These are phyloP conservation scores for Saprolegnia diclina DNA, from an alignment of 352 stramenopile genomes.

Conservation along the genomic window DNA sequence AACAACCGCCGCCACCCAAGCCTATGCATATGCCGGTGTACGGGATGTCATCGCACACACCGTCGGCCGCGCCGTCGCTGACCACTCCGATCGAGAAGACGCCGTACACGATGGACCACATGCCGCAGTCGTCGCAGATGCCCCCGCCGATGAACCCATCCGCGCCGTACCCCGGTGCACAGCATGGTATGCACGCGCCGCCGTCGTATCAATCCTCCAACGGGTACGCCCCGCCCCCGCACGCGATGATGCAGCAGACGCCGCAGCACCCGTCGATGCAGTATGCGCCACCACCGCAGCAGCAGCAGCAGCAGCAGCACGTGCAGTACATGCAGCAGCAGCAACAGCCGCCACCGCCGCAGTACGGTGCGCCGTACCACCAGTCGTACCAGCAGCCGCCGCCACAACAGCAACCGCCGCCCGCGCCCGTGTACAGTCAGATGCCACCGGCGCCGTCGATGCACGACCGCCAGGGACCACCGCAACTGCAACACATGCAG, in stretches of 20 bases:
- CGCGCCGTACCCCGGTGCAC: neutral
- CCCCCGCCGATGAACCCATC: neutral
- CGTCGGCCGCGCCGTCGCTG: neutral
- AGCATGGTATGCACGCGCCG: slow-evolving; percentile 3
- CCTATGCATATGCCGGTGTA: neutral
- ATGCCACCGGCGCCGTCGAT: neutral
- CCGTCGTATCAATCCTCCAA: neutral
- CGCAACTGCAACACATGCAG: slow-evolving; percentile 7
- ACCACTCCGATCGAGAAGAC: neutral
- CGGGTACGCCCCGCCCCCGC: neutral
- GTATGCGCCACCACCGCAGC: neutral
- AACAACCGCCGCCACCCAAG: neutral
- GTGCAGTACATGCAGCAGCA: neutral
- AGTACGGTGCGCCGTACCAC: neutral
- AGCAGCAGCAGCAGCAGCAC: slow-evolving; percentile 4
- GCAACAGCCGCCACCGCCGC: slow-evolving; percentile 4
- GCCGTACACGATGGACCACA: neutral
- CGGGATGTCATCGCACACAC: neutral
- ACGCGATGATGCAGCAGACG: neutral
- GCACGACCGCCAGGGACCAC: slow-evolving; percentile 3
- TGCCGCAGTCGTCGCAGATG: neutral
- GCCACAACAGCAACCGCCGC: neutral
- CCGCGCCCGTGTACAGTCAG: neutral
- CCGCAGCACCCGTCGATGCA: neutral
- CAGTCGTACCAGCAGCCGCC: neutral